These are phyloP conservation scores for Colletotrichum tofieldiae DNA, from an alignment of 2,329 filamentous ascomycete genomes.

Conservation along the genomic window DNA sequence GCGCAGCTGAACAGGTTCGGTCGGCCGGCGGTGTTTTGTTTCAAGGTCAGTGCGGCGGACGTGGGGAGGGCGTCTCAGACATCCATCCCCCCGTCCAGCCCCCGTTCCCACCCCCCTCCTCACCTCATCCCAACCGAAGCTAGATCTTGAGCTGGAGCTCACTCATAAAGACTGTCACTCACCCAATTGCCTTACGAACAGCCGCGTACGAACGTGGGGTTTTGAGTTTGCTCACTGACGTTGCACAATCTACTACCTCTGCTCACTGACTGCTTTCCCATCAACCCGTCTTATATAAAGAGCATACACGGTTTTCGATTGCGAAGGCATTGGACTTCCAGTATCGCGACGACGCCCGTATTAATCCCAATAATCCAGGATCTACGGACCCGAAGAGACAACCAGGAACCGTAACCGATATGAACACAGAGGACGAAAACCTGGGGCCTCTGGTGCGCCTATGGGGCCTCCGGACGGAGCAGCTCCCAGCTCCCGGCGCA, in stretches of 20 bases:
- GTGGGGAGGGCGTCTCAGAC: slow-evolving; percentile 34
- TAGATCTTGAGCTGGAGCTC: slow-evolving; percentile 11
- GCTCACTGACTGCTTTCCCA: slow-evolving; percentile 8
- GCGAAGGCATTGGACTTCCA: background rate
- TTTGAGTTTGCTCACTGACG: slow-evolving; percentile 37
- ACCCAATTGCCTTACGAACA: slow-evolving; percentile 25
- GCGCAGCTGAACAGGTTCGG: slow-evolving; percentile 20
- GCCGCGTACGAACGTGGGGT: slow-evolving; percentile 27
- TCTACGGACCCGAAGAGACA: slow-evolving; percentile 1
- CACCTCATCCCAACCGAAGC: slow-evolving; percentile 17
- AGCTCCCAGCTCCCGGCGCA: slow-evolving; percentile 62
- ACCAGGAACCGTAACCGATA: background rate
- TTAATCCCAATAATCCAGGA: slow-evolving; percentile 12
- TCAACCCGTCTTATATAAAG: slow-evolving; percentile 22
- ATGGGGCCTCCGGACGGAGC: slow-evolving; percentile 64
- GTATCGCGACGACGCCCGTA: slow-evolving; percentile 9
- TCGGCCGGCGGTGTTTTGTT: slow-evolving; percentile 30
- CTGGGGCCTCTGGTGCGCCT: slow-evolving; percentile 68
- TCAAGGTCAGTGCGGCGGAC: slow-evolving; percentile 37
- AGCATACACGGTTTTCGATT: background rate
- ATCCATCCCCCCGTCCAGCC: slow-evolving; percentile 13
- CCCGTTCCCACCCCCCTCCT: slow-evolving; percentile 12
- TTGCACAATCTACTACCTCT: slow-evolving; percentile 2
- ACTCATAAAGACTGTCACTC: slow-evolving; percentile 7
- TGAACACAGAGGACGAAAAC: slow-evolving; percentile 38